Evolutionary conservation across 2,329 filamentous ascomycete species (phyloP).

Genomic region (Cercospora zeae-maydis): DNA sequence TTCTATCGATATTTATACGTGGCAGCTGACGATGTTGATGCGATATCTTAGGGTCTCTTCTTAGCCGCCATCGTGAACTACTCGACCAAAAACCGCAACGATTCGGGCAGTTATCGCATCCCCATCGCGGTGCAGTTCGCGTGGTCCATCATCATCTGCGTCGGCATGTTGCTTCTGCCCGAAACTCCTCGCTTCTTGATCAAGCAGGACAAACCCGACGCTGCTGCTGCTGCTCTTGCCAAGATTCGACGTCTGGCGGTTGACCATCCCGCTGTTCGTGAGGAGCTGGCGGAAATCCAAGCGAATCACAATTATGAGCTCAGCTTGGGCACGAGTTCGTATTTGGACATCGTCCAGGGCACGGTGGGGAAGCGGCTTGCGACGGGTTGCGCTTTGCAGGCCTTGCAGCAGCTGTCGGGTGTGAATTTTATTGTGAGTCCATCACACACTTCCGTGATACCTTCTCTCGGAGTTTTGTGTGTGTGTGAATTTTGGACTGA

Average conservation of each 20-base stretch:
- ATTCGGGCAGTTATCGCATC: constrained; percentile 72
- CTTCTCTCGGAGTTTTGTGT: too few relatives aligned
- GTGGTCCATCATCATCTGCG: constrained; percentile 75
- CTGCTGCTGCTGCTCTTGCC: constrained; percentile 64
- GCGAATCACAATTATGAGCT: constrained; percentile 86
- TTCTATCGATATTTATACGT: too few relatives aligned
- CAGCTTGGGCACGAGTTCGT: constrained; percentile 57
- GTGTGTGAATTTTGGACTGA: not conserved
- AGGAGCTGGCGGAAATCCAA: constrained; percentile 77
- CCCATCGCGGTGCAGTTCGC: constrained; percentile 75
- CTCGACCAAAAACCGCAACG: constrained; percentile 58
- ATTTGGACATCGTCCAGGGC: constrained; percentile 59
- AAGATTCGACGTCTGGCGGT: constrained; percentile 67
- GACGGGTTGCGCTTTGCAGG: constrained; percentile 70
- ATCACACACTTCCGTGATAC: too few relatives aligned
- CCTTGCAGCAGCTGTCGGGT: constrained; percentile 72
- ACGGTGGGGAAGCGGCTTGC: constrained; percentile 65
- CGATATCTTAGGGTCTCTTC: constrained; percentile 65
- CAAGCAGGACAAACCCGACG: constrained; percentile 47
- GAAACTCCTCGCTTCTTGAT: constrained; percentile 55
- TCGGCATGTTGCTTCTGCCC: constrained; percentile 65
- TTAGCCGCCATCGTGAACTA: constrained; percentile 75
- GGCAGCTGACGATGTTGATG: too few relatives aligned
- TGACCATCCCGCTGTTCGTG: constrained; percentile 58
- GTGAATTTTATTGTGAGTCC: constrained; percentile 21